Conservation (phyloP, 2,329 filamentous ascomycete genomes). For the Aspergillus japonicus region DNA sequence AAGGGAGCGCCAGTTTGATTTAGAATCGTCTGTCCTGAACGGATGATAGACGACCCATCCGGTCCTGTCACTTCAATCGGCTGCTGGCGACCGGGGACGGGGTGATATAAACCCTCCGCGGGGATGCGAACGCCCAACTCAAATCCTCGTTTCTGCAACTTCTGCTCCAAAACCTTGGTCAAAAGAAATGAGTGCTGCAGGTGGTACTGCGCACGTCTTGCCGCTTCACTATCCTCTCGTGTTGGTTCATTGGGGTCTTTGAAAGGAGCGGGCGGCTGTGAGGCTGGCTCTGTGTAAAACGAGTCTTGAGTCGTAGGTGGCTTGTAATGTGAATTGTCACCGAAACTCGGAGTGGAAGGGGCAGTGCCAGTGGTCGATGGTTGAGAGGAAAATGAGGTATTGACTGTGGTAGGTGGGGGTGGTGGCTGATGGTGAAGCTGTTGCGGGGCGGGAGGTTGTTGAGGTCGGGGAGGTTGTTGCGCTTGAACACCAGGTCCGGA, state of each 20-base stretch:
- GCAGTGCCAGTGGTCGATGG: conserved; percentile 43
- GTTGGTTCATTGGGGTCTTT: conserved; percentile 65
- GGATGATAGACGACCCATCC: conserved; percentile 62
- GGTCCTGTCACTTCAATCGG: conserved; percentile 55
- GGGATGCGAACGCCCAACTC: conserved; percentile 61
- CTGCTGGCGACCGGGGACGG: conserved; percentile 43
- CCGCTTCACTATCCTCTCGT: conserved; percentile 59
- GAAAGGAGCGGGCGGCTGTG: conserved; percentile 61
- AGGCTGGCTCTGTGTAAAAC: conserved; percentile 64
- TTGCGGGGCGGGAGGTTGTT: conserved; percentile 43
- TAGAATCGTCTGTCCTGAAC: conserved; percentile 68
- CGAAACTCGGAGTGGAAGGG: conserved; percentile 50
- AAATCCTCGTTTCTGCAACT: conserved; percentile 57
- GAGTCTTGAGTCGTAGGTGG: conserved; percentile 56
- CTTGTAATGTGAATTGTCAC: conserved; percentile 52
- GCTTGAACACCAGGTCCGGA: conserved; percentile 42
- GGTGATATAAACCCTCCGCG: conserved; percentile 54
- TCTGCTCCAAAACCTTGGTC: conserved; percentile 57
- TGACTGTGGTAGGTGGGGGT: conserved; percentile 46
- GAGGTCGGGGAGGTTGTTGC: conserved; percentile 31
- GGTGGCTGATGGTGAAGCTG: conserved; percentile 35
- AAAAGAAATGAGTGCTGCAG: conserved; percentile 71
- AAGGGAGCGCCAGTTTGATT: conserved; percentile 66
- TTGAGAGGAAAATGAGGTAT: conserved; percentile 41
- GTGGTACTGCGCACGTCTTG: conserved; percentile 66